Base-by-base conservation (phyloP, 228 moss, liverwort and hornwort species). In the Sphagnum magellanicum region DNA sequence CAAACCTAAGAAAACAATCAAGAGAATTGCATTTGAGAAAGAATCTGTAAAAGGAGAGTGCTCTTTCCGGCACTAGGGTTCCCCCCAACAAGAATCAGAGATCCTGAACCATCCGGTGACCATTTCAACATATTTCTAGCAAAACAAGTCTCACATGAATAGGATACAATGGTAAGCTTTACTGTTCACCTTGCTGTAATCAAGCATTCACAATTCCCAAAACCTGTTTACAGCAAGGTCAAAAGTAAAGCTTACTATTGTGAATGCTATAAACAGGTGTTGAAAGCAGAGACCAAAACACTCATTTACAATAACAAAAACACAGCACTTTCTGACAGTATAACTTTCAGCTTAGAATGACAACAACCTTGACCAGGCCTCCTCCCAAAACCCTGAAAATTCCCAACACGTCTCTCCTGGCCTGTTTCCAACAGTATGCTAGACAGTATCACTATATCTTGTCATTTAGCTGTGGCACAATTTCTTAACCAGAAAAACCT, bases 31-130 rank as follows among this genome's bases (percentile, higher is more conserved):
- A 52, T 50, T 32, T 50, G 51, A 64, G 68, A 68, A 12, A 13
- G 61, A 60, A 93, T 93, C 97, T 98, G 97, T 68, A 98, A 74
- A 71, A 98, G 82, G 49, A 98, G 90, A 62, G 97, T 98, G 61
- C 94, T 93, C 80, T 98, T 98, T 53, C 97, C 97, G 50, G 93
- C 97, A 63, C 97, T 93, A 68, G 97, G 97, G 75, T 98, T 93
- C 32, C 97, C 94, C 61, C 97, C 97, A 61, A 98, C 93, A 75
- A 98, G 86, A 66, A 98, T 86, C 78, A 98, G 79, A 71, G 97
- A 98, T 68, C 97, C 93, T 98, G 88, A 65, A 74, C 61, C 73
- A 53, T 4, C 17, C 65, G n/a, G 63, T n/a, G 9, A 51, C 14
- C 12, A 71, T 17, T 63, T 47, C 61, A 9, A 12, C 50, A 10